Evolutionary conservation across 192 early-diverging fungal genomes (phyloP), one percentile per base, ranked within the genome.

Genomic region (Gonapodya sp.): DNA sequence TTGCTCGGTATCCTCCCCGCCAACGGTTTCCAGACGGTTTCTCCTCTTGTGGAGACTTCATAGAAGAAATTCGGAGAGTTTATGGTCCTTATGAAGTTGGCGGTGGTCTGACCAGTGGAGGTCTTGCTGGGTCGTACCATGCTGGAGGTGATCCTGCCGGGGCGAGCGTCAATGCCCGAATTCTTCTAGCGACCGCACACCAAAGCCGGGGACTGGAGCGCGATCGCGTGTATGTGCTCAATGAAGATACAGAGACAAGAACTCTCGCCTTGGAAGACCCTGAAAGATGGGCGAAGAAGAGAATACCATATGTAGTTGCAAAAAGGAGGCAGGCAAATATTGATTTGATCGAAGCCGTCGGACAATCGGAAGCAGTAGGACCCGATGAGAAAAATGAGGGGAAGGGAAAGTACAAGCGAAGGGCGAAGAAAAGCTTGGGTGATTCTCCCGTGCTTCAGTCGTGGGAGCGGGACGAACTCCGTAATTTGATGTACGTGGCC

Each of bases 401-500:
- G 46, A 64, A 64, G 46, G 24, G 8, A 8, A 64, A 24, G 24
- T 8, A 24, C 8, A 64, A 64, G 46, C 8, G 24, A 64, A 24
- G 8, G 8, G 46, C 46, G 46, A 16, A 8, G 46, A 24, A 24
- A 16, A 64, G 46, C 24, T 64, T 24, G 46, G 8, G 8, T 16
- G 46, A 16, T 8, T 64, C 46, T 16, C n/a, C n/a, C n/a, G 46
- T 64, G 8, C 46, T 64, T 8, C 46, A 64, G 24, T 24, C 46
- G 46, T 64, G 46, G 46, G 46, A 64, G 46, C 46, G 46, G 24
- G 46, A 64, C 24, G 46, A 64, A 64, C 24, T 64, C 8, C 46
- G 46, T 64, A 64, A 64, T 64, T 64, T 64, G 46, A 64, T 64
- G 46, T 64, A 64, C 46, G 46, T 64, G 46, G 46, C 46, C 8